Evolutionary conservation across 257 asterid genomes (phyloP).

Genomic region (Scutellaria baicalensis): DNA sequence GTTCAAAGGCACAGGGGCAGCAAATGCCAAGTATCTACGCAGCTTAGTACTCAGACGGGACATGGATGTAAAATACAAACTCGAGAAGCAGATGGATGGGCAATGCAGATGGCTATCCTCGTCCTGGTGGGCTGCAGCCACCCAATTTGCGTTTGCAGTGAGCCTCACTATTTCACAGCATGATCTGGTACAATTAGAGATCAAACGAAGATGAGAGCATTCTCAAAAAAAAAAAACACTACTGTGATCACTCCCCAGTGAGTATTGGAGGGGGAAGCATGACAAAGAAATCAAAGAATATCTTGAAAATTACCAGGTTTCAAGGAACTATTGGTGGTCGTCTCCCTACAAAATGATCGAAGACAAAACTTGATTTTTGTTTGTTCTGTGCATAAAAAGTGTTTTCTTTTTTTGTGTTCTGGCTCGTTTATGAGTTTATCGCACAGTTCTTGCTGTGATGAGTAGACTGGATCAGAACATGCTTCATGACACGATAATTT

Average conservation of each 20-base stretch:
- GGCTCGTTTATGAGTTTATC: too few relatives aligned
- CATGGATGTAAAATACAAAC: slow-evolving; percentile 23
- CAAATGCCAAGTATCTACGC: slow-evolving; percentile 84
- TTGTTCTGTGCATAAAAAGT: neutral
- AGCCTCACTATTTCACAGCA: slow-evolving; percentile 83
- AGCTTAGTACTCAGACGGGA: slow-evolving; percentile 52
- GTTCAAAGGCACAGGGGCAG: slow-evolving; percentile 93
- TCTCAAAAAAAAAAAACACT: slow-evolving; percentile 69
- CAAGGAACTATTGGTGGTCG: slow-evolving; percentile 90
- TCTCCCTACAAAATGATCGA: slow-evolving; percentile 74
- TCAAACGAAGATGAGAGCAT: slow-evolving; percentile 46
- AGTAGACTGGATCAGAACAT: slow-evolving; percentile 49
- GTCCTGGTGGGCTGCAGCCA: slow-evolving; percentile 91
- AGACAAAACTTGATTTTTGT: slow-evolving; percentile 40
- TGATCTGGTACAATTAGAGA: slow-evolving; percentile 67
- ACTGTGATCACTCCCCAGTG: slow-evolving; percentile 84
- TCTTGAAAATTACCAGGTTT: slow-evolving; percentile 60
- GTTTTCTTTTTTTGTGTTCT: too few relatives aligned
- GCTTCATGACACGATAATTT: slow-evolving; percentile 34
- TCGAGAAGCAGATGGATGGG: slow-evolving; percentile 53
- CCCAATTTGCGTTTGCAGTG: slow-evolving; percentile 78
- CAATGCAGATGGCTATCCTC: slow-evolving; percentile 89
- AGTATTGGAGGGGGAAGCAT: slow-evolving; percentile 91
- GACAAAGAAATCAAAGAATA: slow-evolving; percentile 62
- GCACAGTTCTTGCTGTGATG: slow-evolving; percentile 73